These are phyloP conservation scores for Solanum peruvianum DNA, from an alignment of 257 asterid genomes.

Conservation along the genomic window DNA sequence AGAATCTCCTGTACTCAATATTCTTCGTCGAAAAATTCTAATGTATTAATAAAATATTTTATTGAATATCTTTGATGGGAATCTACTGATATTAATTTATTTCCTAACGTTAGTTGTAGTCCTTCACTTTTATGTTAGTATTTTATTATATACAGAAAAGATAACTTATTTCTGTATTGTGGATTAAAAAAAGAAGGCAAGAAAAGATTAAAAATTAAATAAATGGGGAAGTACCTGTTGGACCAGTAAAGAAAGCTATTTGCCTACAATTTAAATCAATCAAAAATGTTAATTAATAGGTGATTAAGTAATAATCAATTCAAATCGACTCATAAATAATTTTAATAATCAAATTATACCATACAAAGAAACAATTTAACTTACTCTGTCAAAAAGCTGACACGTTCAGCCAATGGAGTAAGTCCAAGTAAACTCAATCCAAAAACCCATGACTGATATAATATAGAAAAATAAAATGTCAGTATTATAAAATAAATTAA, in stretches of 20 bases:
- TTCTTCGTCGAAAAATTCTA: neutral
- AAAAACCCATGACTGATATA: conserved; percentile 71
- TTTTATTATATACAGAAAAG: no score
- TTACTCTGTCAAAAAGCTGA: conserved; percentile 89
- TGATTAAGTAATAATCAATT: no score
- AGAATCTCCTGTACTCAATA: no score
- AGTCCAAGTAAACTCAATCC: conserved; percentile 85
- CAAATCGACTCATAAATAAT: no score
- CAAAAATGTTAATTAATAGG: neutral
- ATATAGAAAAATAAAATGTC: neutral
- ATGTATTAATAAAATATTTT: no score
- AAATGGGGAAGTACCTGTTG: conserved; percentile 46
- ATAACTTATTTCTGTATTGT: neutral
- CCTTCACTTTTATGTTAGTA: neutral
- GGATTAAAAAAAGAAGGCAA: neutral
- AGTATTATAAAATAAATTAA: neutral
- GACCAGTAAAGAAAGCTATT: conserved; percentile 80
- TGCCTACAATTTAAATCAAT: conserved; percentile 49
- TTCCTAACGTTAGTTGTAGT: neutral
- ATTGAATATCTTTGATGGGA: neutral
- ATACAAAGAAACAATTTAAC: neutral
- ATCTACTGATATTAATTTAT: neutral
- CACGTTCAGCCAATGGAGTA: conserved; percentile 85
- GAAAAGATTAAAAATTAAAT: neutral
- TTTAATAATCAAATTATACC: neutral